Percentiles rank a stretch among this genome's conserved stretches.
phyloP scores from a whole-genome alignment of 2,329 filamentous ascomycete genomes.

The Neonectria faginata region DNA sequence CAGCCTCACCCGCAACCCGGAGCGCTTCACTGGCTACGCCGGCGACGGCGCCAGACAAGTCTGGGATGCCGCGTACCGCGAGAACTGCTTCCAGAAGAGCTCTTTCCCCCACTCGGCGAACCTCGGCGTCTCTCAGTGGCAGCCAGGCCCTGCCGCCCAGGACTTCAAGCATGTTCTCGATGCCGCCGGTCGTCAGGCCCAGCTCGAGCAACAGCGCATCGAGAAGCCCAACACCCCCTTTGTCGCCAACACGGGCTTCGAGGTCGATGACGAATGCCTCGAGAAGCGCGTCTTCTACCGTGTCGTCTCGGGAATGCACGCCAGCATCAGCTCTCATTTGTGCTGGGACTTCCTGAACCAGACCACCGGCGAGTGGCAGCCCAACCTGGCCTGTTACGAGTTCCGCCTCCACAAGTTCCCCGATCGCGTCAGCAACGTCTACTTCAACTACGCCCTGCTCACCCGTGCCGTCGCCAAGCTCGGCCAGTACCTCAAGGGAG shows the following conservation, averaged over 20 bases:
- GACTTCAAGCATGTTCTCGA: constrained; percentile 73
- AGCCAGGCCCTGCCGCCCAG: constrained; percentile 65
- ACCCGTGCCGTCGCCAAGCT: constrained; percentile 92
- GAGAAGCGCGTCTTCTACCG: constrained; percentile 99
- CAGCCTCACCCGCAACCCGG: constrained; percentile 90
- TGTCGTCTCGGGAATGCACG: constrained; percentile 96
- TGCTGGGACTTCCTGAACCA: constrained; percentile 98
- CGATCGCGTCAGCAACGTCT: constrained; percentile 95
- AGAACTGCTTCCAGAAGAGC: constrained; percentile 89
- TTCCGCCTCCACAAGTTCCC: constrained; percentile 85
- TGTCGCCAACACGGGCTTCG: constrained; percentile 73
- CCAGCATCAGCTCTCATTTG: constrained; percentile 94
- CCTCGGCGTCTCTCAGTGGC: constrained; percentile 59
- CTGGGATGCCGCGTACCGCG: constrained; percentile 96
- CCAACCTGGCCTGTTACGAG: constrained; percentile 90
- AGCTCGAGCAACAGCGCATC: constrained; percentile 65
- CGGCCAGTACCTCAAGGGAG: constrained; percentile 76
- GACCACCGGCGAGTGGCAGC: constrained; percentile 91
- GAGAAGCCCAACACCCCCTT: constrained; percentile 66
- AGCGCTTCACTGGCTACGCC: constrained; percentile 93
- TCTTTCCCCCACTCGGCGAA: constrained; percentile 71
- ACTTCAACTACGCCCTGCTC: constrained; percentile 99
- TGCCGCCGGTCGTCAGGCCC: constrained; percentile 69
- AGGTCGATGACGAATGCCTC: constrained; percentile 90
- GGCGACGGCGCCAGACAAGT: constrained; percentile 88